phyloP scores from a whole-genome alignment of 2,329 filamentous ascomycete genomes.

The Penicillium sumatraense region DNA sequence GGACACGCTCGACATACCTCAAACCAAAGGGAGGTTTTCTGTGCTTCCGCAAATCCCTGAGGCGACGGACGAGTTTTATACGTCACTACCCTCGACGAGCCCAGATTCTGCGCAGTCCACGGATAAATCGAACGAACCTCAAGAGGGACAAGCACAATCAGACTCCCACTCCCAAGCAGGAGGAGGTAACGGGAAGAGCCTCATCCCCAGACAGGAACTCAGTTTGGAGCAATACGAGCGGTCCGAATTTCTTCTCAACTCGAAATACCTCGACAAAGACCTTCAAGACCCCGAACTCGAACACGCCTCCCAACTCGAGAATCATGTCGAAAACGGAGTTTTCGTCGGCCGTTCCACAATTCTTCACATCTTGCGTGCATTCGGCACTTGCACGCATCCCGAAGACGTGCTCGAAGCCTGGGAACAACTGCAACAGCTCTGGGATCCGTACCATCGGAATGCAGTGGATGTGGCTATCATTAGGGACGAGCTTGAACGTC shows the following conservation, averaged over 20 bases:
- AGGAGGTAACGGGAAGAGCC: background rate
- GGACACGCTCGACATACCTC: background rate
- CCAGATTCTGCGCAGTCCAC: slow-evolving; percentile 2
- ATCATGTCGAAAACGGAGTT: slow-evolving; percentile 43
- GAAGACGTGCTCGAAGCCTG: slow-evolving; percentile 44
- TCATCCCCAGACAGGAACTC: background rate
- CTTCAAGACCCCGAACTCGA: slow-evolving; percentile 7
- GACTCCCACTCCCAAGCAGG: background rate
- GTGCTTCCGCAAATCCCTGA: background rate
- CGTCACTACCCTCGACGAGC: slow-evolving; percentile 26
- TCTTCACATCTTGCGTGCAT: slow-evolving; percentile 44
- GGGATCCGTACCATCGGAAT: slow-evolving; percentile 43
- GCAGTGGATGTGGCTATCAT: slow-evolving; percentile 41
- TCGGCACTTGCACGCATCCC: slow-evolving; percentile 42
- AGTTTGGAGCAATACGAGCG: background rate
- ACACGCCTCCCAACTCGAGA: slow-evolving; percentile 25
- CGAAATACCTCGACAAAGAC: slow-evolving; percentile 2
- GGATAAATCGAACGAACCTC: slow-evolving; percentile 6
- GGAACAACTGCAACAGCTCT: slow-evolving; percentile 45
- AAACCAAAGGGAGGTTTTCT: background rate
- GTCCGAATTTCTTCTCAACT: background rate
- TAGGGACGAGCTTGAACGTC: slow-evolving; percentile 42
- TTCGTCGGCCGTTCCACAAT: slow-evolving; percentile 48
- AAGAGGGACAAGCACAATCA: background rate
- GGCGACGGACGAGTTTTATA: slow-evolving; percentile 27